These are phyloP conservation scores for Heritiera fomes DNA, from an alignment of 345 rosid species.

Conservation along the genomic window DNA sequence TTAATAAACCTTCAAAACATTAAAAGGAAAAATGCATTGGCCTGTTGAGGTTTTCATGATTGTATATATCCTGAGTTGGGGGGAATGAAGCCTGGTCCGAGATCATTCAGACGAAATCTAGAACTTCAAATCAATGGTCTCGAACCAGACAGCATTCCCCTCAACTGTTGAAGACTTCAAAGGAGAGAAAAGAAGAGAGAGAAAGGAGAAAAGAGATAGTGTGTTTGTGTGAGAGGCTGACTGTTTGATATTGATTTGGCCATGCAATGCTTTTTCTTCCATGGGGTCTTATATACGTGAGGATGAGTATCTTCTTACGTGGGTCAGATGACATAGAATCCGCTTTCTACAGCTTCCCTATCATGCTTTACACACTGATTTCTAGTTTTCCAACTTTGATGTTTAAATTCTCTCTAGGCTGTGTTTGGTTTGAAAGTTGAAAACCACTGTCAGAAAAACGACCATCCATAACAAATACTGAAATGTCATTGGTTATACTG, in stretches of 20 bases:
- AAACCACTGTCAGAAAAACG: not conserved
- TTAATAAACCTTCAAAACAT: not conserved
- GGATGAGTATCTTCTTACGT: constrained; percentile 24
- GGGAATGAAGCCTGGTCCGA: constrained; percentile 99
- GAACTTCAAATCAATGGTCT: constrained; percentile 39
- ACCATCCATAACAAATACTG: not conserved
- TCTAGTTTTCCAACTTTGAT: not conserved
- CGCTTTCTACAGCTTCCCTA: constrained; percentile 32
- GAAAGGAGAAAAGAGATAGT: not conserved
- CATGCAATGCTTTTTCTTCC: constrained; percentile 38
- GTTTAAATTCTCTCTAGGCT: constrained; percentile 21
- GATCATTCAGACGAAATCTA: constrained; percentile 36
- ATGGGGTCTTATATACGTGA: constrained; percentile 48
- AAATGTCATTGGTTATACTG: not conserved
- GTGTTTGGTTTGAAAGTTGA: constrained; percentile 11
- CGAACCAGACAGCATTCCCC: constrained; percentile 73
- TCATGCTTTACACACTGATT: constrained; percentile 28
- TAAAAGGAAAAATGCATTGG: not conserved
- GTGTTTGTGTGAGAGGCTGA: constrained; percentile 2
- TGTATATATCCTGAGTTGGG: constrained; percentile 41
- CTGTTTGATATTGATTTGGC: constrained; percentile 36
- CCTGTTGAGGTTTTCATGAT: not conserved
- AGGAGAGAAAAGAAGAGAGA: not conserved
- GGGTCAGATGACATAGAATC: constrained; percentile 35
- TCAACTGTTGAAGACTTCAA: constrained; percentile 32